Conservation (phyloP, 345 rosid species). For the Microcos paniculata region DNA sequence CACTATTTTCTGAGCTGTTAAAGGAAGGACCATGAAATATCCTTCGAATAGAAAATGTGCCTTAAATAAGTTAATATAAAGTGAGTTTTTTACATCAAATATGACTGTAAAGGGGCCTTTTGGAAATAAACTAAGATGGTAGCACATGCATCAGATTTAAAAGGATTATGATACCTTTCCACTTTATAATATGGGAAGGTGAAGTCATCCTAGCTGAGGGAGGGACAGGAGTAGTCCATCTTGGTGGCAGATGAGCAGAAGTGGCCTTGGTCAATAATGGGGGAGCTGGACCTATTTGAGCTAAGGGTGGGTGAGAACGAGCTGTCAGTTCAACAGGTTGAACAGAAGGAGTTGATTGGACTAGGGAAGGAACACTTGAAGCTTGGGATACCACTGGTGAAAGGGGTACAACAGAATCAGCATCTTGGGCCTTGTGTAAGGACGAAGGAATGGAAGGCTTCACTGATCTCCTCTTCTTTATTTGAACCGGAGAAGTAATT, state of each 20-base stretch:
- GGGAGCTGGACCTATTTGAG: neutral
- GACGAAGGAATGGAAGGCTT: neutral
- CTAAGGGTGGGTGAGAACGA: conserved; percentile 4
- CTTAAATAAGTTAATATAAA: neutral
- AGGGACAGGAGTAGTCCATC: neutral
- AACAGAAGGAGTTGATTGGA: neutral
- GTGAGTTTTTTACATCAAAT: neutral
- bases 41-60: neutral
- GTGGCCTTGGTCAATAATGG: neutral
- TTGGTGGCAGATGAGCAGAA: neutral
- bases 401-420: neutral
- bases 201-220: neutral
- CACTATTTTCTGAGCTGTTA: neutral
- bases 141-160: neutral
- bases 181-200: conserved; percentile 8
- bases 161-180: conserved; percentile 25
- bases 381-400: neutral
- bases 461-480: conserved; percentile 9
- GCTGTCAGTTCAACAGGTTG: neutral
- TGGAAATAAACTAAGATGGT: neutral
- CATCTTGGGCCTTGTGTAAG: neutral
- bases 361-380: neutral
- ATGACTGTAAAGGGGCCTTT: neutral
- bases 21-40: neutral
- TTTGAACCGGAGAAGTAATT: conserved; percentile 1